Percentiles rank a stretch among this genome's conserved stretches.
phyloP scores from a whole-genome alignment of 306 rosid species.

The Lathyrus sativus region DNA sequence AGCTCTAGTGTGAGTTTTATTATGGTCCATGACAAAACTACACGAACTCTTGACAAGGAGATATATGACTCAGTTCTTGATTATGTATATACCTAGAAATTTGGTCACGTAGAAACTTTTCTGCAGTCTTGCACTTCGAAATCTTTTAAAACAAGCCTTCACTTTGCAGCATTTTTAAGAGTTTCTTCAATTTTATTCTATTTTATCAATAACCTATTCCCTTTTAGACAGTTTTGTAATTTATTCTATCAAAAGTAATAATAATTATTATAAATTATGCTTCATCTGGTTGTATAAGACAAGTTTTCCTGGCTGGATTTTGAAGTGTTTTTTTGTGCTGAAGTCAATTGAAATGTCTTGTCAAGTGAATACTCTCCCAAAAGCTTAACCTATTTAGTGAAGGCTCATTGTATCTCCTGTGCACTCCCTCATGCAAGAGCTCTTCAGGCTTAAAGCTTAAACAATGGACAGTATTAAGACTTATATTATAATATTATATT shows the following conservation, averaged over 20 bases:
- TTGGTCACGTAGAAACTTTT: neutral
- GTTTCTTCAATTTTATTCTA: neutral
- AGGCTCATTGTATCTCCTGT: neutral
- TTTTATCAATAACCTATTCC: neutral
- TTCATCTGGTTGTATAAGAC: neutral
- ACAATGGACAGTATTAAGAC: neutral
- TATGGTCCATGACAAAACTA: neutral
- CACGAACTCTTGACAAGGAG: neutral
- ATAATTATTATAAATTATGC: too few relatives aligned
- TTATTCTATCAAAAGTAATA: neutral
- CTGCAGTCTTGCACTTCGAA: conserved; percentile 22
- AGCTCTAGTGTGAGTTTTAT: conserved; percentile 5
- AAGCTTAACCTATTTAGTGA: conserved; percentile 1
- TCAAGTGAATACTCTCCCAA: neutral
- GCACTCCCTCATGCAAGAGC: neutral
- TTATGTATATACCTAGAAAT: conserved; percentile 24
- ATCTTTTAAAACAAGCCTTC: conserved; percentile 27
- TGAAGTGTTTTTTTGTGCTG: neutral
- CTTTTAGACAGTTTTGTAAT: conserved; percentile 1
- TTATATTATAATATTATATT: too few relatives aligned
- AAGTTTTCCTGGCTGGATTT: neutral
- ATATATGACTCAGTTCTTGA: conserved; percentile 7
- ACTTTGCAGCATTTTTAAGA: neutral
- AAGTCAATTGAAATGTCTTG: conserved; percentile 13
- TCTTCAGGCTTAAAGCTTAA: neutral